Percentiles rank a stretch among this genome's conserved stretches.
Evolutionary conservation across 495 filamentous ascomycete genomes (phyloP).

Genomic region (Sporormia fimetaria): DNA sequence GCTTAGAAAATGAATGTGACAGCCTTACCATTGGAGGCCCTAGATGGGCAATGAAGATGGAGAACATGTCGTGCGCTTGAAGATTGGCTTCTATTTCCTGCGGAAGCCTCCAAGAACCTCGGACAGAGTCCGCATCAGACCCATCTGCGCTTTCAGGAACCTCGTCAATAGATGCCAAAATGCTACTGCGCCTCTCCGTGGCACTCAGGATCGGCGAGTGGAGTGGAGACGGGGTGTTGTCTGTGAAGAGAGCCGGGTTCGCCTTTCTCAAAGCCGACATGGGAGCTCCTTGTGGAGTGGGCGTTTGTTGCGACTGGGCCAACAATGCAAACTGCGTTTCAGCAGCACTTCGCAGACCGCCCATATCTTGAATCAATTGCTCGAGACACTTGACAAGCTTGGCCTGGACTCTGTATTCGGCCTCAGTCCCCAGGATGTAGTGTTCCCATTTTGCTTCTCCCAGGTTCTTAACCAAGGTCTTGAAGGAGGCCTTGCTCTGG

Average conservation of each 20-base stretch:
- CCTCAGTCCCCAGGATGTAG: constrained; percentile 71
- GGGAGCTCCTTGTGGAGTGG: constrained; percentile 6
- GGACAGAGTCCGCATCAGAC: constrained; percentile 8
- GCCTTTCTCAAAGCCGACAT: constrained; percentile 14
- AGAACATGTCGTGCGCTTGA: constrained; percentile 70
- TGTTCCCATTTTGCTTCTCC: constrained; percentile 86
- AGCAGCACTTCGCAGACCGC: constrained; percentile 81
- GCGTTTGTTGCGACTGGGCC: constrained; percentile 39
- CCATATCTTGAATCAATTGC: constrained; percentile 77
- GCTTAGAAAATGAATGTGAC: neutral
- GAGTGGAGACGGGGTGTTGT: constrained; percentile 2
- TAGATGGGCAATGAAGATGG: constrained; percentile 71
- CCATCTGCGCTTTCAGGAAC: constrained; percentile 13
- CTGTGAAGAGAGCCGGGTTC: constrained; percentile 4
- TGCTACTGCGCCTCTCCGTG: constrained; percentile 15
- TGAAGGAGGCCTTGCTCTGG: constrained; percentile 57
- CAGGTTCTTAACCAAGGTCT: constrained; percentile 64
- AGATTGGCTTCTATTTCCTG: constrained; percentile 12
- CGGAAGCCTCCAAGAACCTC: constrained; percentile 12
- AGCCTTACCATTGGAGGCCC: constrained; percentile 73
- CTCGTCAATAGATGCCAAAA: constrained; percentile 22
- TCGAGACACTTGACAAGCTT: constrained; percentile 77
- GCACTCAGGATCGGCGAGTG: constrained; percentile 18
- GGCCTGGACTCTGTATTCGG: constrained; percentile 66
- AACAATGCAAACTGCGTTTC: constrained; percentile 78